Base-by-base conservation (phyloP, 192 early-diverging fungal species). In the Dissophora globulifera region DNA sequence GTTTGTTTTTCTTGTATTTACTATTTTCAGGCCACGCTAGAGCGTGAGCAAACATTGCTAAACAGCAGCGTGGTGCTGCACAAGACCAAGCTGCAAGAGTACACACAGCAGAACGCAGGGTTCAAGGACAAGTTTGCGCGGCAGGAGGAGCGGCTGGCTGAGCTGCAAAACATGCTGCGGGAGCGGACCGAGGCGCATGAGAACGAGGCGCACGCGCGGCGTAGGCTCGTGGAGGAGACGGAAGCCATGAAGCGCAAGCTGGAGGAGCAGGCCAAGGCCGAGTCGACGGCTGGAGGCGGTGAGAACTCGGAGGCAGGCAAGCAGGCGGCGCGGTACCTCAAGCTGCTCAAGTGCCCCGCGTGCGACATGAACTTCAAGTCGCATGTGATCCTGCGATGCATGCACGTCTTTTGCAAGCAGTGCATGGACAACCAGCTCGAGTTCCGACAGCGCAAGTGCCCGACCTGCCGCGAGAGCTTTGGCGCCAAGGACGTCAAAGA, bases 371-470 rank as follows among this genome's bases (percentile, higher is more conserved):
- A 93, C 62, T 93, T 97, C 80, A 96, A 96, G 67, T 88, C 88
- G 23, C 94, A 95, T 78, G 85, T 90, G 5, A 80, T 98, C 3
- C 31, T 87, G 58, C 87, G 91, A 30, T 98, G 97, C 76, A 96
- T 96, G 95, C 97, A 98, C 63, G 91, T 91, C 23, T 98, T 97
- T 78, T 98, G 97, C 82, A 93, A 94, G 62, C 82, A 84, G 35
- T 98, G 96, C 65, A 86, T 98, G 50, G 93, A 97, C 58, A 89
- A 89, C 31, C 87, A 90, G 43, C 87, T 90, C 57, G 90, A 93
- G 38, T 93, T 91, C 1, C 84, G 95, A 9, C 94, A 96, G 71
- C 85, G 94, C 67, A 95, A 96, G 78, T 97, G 95, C 71, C 95
- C 95, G 13, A 92, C 88, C 45, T 97, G 95, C 69, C 87, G 87